phyloP scores from a whole-genome alignment of 2,329 filamentous ascomycete species.

The Colletotrichum horii region DNA sequence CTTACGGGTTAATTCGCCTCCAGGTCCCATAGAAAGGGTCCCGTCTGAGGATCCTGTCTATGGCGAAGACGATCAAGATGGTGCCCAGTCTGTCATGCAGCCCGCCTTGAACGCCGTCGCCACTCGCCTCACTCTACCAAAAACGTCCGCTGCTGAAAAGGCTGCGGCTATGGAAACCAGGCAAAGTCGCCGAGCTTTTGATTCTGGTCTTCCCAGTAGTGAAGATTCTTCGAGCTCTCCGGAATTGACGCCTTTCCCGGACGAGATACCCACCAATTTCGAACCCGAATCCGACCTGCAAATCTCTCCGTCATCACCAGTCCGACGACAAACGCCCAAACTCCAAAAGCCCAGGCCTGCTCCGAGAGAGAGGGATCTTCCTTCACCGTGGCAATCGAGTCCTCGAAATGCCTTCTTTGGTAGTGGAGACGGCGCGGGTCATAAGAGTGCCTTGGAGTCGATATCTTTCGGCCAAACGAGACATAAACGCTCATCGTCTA shows the following conservation, averaged over 20 bases:
- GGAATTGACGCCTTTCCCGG: constrained; percentile 17
- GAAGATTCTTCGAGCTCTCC: constrained; percentile 19
- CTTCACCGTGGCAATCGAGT: constrained; percentile 46
- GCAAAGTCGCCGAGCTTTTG: constrained; percentile 40
- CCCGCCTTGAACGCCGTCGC: constrained; percentile 63
- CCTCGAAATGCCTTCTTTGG: constrained; percentile 41
- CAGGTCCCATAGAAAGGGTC: constrained; percentile 8
- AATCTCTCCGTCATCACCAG: constrained; percentile 4
- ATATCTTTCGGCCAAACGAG: constrained; percentile 51
- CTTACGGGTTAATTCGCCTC: background rate
- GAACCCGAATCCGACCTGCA: constrained; percentile 11
- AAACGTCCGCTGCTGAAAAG: constrained; percentile 63
- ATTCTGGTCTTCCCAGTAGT: constrained; percentile 1
- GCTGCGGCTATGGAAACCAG: constrained; percentile 56
- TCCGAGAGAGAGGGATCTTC: constrained; percentile 21
- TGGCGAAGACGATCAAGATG: constrained; percentile 49
- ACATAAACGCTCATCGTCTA: constrained; percentile 57
- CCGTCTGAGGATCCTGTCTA: constrained; percentile 38
- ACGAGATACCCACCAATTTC: constrained; percentile 16
- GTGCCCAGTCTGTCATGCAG: constrained; percentile 64
- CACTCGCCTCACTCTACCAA: constrained; percentile 58
- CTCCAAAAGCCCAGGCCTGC: constrained; percentile 10
- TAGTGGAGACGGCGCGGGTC: constrained; percentile 26
- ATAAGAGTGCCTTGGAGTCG: constrained; percentile 45
- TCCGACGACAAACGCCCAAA: constrained; percentile 3